Conservation (phyloP, 768 basidiomycete species). For the Russula sp. region DNA sequence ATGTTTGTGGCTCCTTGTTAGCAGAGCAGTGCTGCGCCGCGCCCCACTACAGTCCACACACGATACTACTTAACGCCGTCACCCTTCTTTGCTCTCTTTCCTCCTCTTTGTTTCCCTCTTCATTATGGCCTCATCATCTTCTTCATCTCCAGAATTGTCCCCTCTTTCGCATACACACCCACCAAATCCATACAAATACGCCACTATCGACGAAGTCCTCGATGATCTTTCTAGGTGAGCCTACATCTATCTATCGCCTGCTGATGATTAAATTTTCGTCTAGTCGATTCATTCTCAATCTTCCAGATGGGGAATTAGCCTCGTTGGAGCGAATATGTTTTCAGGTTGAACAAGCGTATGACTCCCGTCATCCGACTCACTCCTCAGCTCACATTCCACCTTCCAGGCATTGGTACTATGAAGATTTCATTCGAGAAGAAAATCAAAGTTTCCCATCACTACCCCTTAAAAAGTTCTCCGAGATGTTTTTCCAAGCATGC, state of each 20-base stretch:
- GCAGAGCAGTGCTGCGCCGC: conserved; percentile 1
- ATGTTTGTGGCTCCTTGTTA: conserved; percentile 11
- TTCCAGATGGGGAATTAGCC: conserved; percentile 87
- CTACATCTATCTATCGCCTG: conserved; percentile 15
- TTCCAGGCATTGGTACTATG: conserved; percentile 97
- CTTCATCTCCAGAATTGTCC: conserved; percentile 70
- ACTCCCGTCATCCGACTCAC: conserved; percentile 23
- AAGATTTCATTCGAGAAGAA: conserved; percentile 94
- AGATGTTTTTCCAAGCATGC: conserved; percentile 81
- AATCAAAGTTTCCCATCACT: conserved; percentile 83
- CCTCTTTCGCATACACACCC: conserved; percentile 35
- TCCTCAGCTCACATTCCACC: conserved; percentile 19
- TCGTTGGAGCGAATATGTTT: conserved; percentile 94
- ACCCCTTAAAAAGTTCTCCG: conserved; percentile 88
- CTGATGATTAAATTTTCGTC: conserved; percentile 15
- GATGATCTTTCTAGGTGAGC: conserved; percentile 83
- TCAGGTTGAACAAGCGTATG: conserved; percentile 98
- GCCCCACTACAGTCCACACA: conserved; percentile 12
- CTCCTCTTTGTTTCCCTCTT: conserved; percentile 20
- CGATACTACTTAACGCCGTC: conserved; percentile 27
- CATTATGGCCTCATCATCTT: conserved; percentile 69
- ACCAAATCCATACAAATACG: conserved; percentile 56
- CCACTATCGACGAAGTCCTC: conserved; percentile 74
- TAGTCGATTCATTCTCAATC: conserved; percentile 94
- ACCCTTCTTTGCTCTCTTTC: conserved; percentile 26